phyloP scores from a whole-genome alignment of 805 yeast genomes.

The Lipomyces yamanashiensis region DNA sequence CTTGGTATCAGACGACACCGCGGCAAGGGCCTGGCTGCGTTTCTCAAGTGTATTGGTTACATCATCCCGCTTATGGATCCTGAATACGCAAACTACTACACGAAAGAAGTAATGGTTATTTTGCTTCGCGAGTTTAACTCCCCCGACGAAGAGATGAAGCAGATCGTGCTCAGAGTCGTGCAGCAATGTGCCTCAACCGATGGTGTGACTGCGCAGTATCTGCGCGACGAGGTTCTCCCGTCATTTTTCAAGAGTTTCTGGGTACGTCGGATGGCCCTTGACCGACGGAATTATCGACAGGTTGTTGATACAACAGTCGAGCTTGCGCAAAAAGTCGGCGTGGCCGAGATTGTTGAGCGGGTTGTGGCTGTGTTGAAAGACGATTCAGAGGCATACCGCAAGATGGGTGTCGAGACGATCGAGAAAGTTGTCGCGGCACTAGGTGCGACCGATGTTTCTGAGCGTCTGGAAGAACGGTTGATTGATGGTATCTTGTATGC shows the following conservation, averaged over 20 bases:
- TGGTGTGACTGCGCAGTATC: constrained; percentile 55
- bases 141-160: constrained; percentile 87
- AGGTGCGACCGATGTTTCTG: constrained; percentile 66
- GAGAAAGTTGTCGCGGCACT: constrained; percentile 56
- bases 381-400: constrained; percentile 77
- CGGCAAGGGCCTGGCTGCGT: constrained; percentile 77
- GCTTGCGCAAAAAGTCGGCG: constrained; percentile 71
- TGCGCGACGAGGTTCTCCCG: constrained; percentile 58
- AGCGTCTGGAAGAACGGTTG: constrained; percentile 63
- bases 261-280: constrained; percentile 74
- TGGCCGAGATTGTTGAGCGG: constrained; percentile 60
- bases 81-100: constrained; percentile 77
- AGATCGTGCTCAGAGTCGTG: constrained; percentile 69
- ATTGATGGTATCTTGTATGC: constrained; percentile 82
- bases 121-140: constrained; percentile 73
- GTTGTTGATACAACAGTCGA: constrained; percentile 75
- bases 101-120: constrained; percentile 71
- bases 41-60: constrained; percentile 75
- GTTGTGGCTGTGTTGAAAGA: constrained; percentile 70
- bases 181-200: constrained; percentile 67
- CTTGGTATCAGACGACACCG: constrained; percentile 73
- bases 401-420: constrained; percentile 76
- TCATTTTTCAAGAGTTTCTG: constrained; percentile 75
- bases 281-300: constrained; percentile 55
- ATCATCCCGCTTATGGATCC: constrained; percentile 85